Evolutionary conservation across 257 asterid species (phyloP), one percentile per base, ranked within the genome.

Genomic region (Solanum tacnaense): DNA sequence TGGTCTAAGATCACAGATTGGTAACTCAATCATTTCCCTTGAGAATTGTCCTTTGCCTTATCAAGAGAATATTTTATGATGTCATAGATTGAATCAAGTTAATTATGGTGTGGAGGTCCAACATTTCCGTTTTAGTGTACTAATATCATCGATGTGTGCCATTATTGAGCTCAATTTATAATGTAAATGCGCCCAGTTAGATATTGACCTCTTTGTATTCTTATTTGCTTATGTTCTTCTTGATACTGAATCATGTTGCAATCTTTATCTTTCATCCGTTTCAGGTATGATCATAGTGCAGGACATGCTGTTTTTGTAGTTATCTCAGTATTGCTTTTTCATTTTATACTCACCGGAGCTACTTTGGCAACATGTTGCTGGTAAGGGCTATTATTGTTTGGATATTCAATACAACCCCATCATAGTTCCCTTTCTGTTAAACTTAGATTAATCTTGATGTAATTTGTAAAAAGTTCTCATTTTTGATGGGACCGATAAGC

Each of bases 231-330:
- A 73, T 56, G 27, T 70, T 70, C 56, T 65, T 39, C 34, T 44
- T 25, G 70, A 25, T 90, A 68, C 88, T 93, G 89, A 88, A 76
- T 36, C 34, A 20, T 83, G 83, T 76, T 86, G 65, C 83, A 68
- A 87, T 41, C 65, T 75, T 83, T 36, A 81, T 70, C 31, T 85
- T 79, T 89, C 46, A 86, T 90, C 84, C 84, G 88, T 91, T 92
- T 89, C 97, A 97, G 99, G 98, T 97, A 96, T 87, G 99, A 94
- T 91, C 98, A 94, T 86, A 95, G 98, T 84, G 93, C 89, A n/a
- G 99, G 99, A 46, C 99, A 97, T 89, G 93, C 99, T 89, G 92
- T 94, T 92, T 96, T 92, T 88, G 98, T 97, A 87, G 95, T 97
- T 85, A 90, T 94, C 90, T 95, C 98, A 72, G 98, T 94, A 44